Conservation (phyloP, 2,329 filamentous ascomycete species). For the Botrytis porri region DNA sequence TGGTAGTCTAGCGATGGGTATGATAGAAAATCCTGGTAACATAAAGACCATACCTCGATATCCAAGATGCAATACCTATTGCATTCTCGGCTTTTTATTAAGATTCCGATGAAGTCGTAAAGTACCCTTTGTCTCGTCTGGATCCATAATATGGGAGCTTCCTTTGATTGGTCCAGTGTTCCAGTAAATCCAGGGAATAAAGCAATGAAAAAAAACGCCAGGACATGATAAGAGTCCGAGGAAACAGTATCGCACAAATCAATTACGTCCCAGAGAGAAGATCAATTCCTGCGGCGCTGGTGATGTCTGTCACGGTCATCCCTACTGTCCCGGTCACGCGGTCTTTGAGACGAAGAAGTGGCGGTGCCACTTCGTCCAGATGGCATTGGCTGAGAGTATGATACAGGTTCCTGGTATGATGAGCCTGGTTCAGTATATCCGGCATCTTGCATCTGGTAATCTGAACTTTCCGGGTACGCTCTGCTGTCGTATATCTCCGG, state of each 20-base stretch:
- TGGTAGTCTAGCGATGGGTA: slow-evolving; percentile 24
- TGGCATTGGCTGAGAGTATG: slow-evolving; percentile 30
- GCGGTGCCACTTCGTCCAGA: slow-evolving; percentile 30
- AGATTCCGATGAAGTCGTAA: slow-evolving; percentile 26
- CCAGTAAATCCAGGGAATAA: slow-evolving; percentile 29
- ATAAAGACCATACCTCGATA: slow-evolving; percentile 25
- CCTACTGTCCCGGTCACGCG: slow-evolving; percentile 32
- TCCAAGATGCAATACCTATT: slow-evolving; percentile 27
- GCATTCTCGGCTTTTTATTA: slow-evolving; percentile 27
- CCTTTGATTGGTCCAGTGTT: slow-evolving; percentile 25
- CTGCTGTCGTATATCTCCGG: slow-evolving; percentile 29
- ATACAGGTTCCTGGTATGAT: slow-evolving; percentile 30
- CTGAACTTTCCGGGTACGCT: slow-evolving; percentile 27
- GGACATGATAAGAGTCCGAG: slow-evolving; percentile 30
- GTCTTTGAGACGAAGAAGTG: slow-evolving; percentile 27
- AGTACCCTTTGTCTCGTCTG: slow-evolving; percentile 29
- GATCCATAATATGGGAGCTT: slow-evolving; percentile 29
- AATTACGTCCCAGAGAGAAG: slow-evolving; percentile 26
- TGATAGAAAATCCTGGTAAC: slow-evolving; percentile 25
- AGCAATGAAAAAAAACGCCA: slow-evolving; percentile 33
- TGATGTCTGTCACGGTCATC: slow-evolving; percentile 33
- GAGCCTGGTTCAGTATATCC: slow-evolving; percentile 20
- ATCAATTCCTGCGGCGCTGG: slow-evolving; percentile 29
- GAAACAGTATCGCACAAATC: slow-evolving; percentile 24
- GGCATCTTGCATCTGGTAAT: slow-evolving; percentile 22